Evolutionary conservation across 345 rosid genomes (phyloP), one percentile per base, ranked within the genome.

Genomic region (Orychophragmus violaceus): DNA sequence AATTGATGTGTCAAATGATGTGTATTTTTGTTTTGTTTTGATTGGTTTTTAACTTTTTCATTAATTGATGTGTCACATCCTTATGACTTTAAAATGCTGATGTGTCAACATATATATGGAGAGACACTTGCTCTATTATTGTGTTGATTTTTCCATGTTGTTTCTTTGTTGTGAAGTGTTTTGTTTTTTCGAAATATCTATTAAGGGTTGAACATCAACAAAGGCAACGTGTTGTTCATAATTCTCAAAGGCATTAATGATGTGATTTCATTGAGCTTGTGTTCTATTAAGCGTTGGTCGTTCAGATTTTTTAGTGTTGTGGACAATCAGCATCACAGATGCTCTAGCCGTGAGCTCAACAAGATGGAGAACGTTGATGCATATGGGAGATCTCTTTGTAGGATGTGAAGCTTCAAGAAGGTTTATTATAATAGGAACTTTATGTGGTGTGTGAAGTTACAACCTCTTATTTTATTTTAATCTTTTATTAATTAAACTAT

Each of bases 311-410:
- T 92, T 70, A 8, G 95, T 86, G 68, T 81, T 87, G 58, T 94
- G 99, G 24, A 90, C 96, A n/a, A 88, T 88, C 33, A 94, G 78
- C 97, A 94, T 88, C 21, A 97, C 97, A 0, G 99, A 90, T 16
- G 99, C 96, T 8, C 93, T 83, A 0, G 96, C 99, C 0, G 99
- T 94, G 64, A 94, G 96, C 76, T 94, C 96, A 8, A 94, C 95
- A 5, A 94, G 86, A 71, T 90, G 99, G 68, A 94, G 95, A 57
- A 90, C 95, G 8, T 82, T 85, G n/a, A 94, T 79, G 33, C 82
- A 82, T 37, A 94, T 78, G 0, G 99, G 97, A 21, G 99, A 87
- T 66, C 76, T 87, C 46, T 83, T 94, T 27, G 81, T 82, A 4
- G 99, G 84, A 69, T 90, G 50, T 4, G 99, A 85, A 64, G 93